Evolutionary conservation across 2,329 filamentous ascomycete species (phyloP).

Genomic region (Claviceps sp.): DNA sequence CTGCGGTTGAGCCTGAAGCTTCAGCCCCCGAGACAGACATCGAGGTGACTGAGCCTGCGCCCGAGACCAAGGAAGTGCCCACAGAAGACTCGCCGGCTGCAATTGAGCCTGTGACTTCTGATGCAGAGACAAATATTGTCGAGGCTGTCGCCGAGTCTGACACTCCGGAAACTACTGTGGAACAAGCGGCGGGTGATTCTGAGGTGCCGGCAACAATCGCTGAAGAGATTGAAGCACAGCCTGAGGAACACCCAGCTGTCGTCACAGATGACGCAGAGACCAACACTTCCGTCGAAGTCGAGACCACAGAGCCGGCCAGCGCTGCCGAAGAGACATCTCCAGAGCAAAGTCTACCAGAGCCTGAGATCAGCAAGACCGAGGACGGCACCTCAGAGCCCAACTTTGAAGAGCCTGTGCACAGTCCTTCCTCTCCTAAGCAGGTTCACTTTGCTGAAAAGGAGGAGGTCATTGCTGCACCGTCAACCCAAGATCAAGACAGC

Average conservation of each 20-base stretch:
- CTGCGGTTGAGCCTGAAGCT: not conserved
- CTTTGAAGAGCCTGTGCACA: not conserved
- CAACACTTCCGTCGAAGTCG: not conserved
- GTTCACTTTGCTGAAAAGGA: conserved; percentile 7
- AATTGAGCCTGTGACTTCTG: not conserved
- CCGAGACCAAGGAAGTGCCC: not conserved
- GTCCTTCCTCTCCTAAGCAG: conserved; percentile 3
- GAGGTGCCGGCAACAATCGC: not conserved
- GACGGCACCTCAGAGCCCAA: not conserved
- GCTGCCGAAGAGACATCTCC: not conserved
- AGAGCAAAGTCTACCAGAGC: not conserved
- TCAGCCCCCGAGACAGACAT: not conserved
- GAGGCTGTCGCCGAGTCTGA: not conserved
- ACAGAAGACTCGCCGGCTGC: not conserved
- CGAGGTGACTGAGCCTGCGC: not conserved
- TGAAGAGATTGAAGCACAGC: not conserved
- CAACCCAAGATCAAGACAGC: not conserved
- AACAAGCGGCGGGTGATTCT: not conserved
- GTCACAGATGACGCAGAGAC: not conserved
- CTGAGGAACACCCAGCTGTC: not conserved
- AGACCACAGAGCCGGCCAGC: not conserved
- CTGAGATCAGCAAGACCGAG: not conserved
- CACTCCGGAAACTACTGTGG: not conserved
- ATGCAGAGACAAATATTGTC: not conserved
- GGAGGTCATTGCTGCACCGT: not conserved